Base-by-base conservation (phyloP, 495 filamentous ascomycete species). In the Xylaria cubensis region DNA sequence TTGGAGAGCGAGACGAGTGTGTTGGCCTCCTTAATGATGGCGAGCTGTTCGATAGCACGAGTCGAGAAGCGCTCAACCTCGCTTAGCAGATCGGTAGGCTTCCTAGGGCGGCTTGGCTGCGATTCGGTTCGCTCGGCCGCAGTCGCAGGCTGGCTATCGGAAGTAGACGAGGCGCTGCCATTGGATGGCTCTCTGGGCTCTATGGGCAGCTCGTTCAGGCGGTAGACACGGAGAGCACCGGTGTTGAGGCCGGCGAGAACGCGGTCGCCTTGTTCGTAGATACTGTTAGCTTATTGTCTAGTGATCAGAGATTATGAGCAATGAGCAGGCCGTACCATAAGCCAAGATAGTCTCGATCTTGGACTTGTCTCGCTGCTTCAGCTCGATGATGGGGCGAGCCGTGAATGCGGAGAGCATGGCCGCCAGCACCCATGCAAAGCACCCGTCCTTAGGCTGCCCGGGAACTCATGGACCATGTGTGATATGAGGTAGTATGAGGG, bases 371-470 rank as follows among this genome's bases (percentile, higher is more conserved):
- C 94, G 91, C 77, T 90, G 90, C 83, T 92, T 95, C 72, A 99
- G 92, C 91, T 99, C 96, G 86, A 98, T 91, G 77, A 98, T 92
- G 73, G 97, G 92, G 79, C 93, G 93, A 87, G 96, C 94, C 74
- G 91, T 95, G 84, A 99, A 99, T 81, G 97, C 95, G 84, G 96
- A 97, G 82, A 98, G 90, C 96, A 99, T 99, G 84, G 86, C 86
- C 24, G 36, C 64, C 34, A 78, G 72, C 72, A 72, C 74, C 79
- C 78, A 78, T 67, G 77, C 48, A 42, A 55, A 67, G 63, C 26
- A 36, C n/a, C 62, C 55, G 53, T 59, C 61, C n/a, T 67, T 75
- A 76, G 69, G 42, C 55, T 42, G 7, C 41, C 34, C 44, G 65
- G 64, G 48, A 24, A 55, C 4, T 68, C 71, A 73, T 73, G 15